Evolutionary conservation across 495 filamentous ascomycete species (phyloP).

Genomic region (Penicillium waksmanii): DNA sequence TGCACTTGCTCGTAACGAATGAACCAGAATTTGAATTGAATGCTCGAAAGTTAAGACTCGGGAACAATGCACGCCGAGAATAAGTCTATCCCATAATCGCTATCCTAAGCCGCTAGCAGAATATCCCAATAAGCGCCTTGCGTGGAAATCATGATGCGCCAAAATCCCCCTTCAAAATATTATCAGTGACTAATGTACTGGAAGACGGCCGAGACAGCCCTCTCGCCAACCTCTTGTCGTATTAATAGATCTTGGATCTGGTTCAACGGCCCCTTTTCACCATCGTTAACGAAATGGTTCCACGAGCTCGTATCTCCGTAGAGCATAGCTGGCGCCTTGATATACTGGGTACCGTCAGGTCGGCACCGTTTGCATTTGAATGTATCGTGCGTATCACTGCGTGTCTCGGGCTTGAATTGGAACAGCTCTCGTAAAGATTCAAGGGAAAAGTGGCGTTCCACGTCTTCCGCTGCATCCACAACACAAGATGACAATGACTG

Average conservation of each 20-base stretch:
- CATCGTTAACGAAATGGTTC: constrained; percentile 92
- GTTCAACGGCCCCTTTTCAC: constrained; percentile 66
- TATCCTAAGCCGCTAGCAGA: background rate
- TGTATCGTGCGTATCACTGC: constrained; percentile 94
- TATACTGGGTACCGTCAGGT: constrained; percentile 78
- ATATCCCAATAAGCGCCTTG: background rate
- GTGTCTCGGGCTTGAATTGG: constrained; percentile 81
- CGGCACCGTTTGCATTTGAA: constrained; percentile 98
- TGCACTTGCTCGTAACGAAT: too few species aligned
- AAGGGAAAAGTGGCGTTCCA: constrained; percentile 92
- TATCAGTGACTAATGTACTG: constrained; percentile 95
- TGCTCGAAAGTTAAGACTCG: too few species aligned
- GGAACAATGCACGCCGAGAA: constrained; percentile 21
- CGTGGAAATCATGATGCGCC: background rate
- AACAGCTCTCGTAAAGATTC: constrained; percentile 91
- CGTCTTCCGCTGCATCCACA: constrained; percentile 96
- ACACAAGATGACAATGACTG: constrained; percentile 95
- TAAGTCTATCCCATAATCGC: constrained; percentile 25
- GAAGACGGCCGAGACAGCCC: constrained; percentile 89
- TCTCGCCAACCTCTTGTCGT: constrained; percentile 79
- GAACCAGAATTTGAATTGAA: too few species aligned
- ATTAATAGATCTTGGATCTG: constrained; percentile 91
- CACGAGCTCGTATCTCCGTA: constrained; percentile 98
- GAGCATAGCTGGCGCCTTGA: constrained; percentile 90
- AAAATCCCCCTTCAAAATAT: constrained; percentile 18